Base-by-base conservation (phyloP, 2,329 filamentous ascomycete genomes). In the Botrytis paeoniae region DNA sequence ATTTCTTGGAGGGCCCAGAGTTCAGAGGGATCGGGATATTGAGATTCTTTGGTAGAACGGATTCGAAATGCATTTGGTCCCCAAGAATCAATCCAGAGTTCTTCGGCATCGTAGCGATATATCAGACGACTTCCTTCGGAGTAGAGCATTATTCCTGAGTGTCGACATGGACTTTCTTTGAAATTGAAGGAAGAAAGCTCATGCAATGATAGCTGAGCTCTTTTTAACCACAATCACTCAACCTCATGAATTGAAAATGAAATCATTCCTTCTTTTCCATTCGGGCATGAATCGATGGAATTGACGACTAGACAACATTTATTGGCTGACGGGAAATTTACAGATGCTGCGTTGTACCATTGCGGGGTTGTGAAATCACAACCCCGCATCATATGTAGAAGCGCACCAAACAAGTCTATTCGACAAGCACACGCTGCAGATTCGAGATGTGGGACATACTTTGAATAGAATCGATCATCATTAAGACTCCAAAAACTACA, bases 21-120 rank as follows among this genome's bases (percentile, higher is more conserved):
- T 72, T 84, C 81, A 32, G 73, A 25, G 4, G 83, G 81, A 77
- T 84, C 80, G 29, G 73, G 78, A 85, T 81, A 29, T n/a, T 60
- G 66, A 1, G 68, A 65, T 73, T 78, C 69, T 74, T 85, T 84
- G 25, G 85, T 86, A 3, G 84, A 83, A 35, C 85, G 83, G 9
- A 87, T 78, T 48, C 86, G 84, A 9, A 87, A 76, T 1, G 85
- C 84, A 74, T 86, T 83, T 18, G 79, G 74, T 25, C 85, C 85
- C 85, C 85, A 87, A 51, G 85, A 79, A 69, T 87, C 84, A 70
- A 87, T 81, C 81, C 84, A 83, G 72, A 86, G 79, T 37, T 81
- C 78, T 75, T 86, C 84, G n/a, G 83, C 83, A 77, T 87, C 85
- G 70, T 73, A 83, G 54, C 20, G 71, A 77, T 80, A 77, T 5